A percentile compares a stretch with the other conserved stretches of the same genome.
These are phyloP conservation scores for Tagetes patula DNA, from an alignment of 129 eudicot genomes.

Conservation along the genomic window DNA sequence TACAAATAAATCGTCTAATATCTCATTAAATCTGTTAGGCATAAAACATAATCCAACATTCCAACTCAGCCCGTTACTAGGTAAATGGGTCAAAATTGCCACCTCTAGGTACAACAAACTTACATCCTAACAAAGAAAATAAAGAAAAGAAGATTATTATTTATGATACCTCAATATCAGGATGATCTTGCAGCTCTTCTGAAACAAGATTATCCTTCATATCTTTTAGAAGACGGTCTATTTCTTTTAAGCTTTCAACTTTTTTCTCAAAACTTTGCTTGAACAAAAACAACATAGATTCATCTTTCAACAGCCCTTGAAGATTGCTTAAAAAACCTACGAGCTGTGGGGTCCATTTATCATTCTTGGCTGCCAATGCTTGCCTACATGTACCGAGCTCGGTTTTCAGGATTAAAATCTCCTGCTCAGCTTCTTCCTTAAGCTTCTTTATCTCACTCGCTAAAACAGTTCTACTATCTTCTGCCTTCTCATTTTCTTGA, in stretches of 20 bases:
- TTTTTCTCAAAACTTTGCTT: conserved; percentile 50
- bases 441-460: conserved; percentile 70
- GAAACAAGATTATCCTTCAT: conserved; percentile 46
- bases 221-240: conserved; percentile 54
- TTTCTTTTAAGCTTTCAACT: conserved; percentile 56
- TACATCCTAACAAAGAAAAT: conserved; percentile 11
- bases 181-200: conserved; percentile 40
- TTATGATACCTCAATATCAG: conserved; percentile 50
- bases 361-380: conserved; percentile 65
- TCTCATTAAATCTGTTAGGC: background rate
- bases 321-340: conserved; percentile 50
- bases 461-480: conserved; percentile 44
- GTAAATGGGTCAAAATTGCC: conserved; percentile 6
- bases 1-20: background rate
- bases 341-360: conserved; percentile 50
- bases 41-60: conserved; percentile 12
- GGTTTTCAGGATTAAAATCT: conserved; percentile 48
- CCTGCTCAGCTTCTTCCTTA: conserved; percentile 73
- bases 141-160: conserved; percentile 1
- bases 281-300: conserved; percentile 44
- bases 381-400: conserved; percentile 61
- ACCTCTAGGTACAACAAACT: conserved; percentile 9
- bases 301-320: conserved; percentile 59
- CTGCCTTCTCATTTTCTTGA: conserved; percentile 56
- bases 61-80: conserved; percentile 12